Evolutionary conservation across 2,329 filamentous ascomycete species (phyloP), one percentile per base, ranked within the genome.

Genomic region (Curvularia sp.): DNA sequence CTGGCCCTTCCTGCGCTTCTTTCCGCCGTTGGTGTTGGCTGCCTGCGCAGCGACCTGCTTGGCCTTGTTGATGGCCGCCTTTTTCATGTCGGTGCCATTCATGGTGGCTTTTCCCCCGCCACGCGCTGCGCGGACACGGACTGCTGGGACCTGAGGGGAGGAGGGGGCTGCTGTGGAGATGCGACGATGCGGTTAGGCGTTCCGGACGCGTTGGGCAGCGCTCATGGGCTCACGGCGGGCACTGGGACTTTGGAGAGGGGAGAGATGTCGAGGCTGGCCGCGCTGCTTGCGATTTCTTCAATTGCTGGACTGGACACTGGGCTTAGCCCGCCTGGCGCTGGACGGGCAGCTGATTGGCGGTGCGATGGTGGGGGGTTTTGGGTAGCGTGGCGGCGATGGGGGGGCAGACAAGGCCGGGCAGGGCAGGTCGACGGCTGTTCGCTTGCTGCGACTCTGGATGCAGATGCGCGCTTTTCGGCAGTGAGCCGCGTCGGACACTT

Each of bases 1-100:
- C 53, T 84, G 84, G 42, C 89, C 87, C 83, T 92, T 92, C 82
- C 89, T 88, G 73, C 88, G 85, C 83, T 92, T 92, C 83, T 90
- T 91, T 63, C 81, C 83, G 70, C 81, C 82, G 75, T 82, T 85
- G 60, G 79, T 80, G 77, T 82, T 82, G 53, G 81, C 80, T 53
- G 82, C 84, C 79, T 85, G 81, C 61, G 85, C 28, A 9, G 28
- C 85, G 74, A 87, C 86, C 75, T 87, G 84, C 77, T 88, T 88
- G 57, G 85, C 86, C 78, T 88, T 88, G 77, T 85, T 85, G 77
- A 88, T 84, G 71, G 86, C 85, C 56, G 85, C 84, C 77, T 88
- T 87, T 72, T 86, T 87, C 72, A 87, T 83, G 70, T 87, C 85
- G 73, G 81, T 82, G 73, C 86, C 85, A 80, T 88, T 88, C 86